Percentiles rank a stretch among this genome's conserved stretches.
Conservation (phyloP, 352 stramenopile species). For the Phytophthora vignae region DNA sequence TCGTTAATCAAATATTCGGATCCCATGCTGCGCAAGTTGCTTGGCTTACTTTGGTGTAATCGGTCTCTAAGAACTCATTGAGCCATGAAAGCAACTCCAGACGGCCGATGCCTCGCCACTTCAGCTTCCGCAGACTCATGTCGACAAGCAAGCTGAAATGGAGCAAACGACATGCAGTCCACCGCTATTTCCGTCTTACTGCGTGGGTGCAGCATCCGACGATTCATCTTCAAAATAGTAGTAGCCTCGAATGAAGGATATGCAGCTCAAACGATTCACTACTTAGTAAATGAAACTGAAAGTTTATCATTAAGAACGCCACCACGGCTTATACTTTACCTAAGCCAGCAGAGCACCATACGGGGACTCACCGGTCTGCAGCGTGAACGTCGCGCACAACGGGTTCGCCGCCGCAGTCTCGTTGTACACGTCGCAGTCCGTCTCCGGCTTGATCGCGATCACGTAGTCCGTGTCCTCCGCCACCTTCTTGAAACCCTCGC, state of each 20-base stretch:
- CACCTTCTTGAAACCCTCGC: background rate
- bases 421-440: slow-evolving; percentile 4
- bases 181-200: slow-evolving; percentile 9
- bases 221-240: background rate
- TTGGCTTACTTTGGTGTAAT: slow-evolving; percentile 74
- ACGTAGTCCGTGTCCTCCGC: slow-evolving; percentile 3
- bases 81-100: slow-evolving; percentile 83
- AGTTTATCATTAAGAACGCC: background rate
- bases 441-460: slow-evolving; percentile 2
- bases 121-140: slow-evolving; percentile 84
- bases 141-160: background rate
- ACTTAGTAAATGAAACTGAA: background rate
- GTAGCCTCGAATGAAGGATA: no score
- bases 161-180: background rate
- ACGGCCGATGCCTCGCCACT: slow-evolving; percentile 75
- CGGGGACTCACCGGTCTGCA: background rate
- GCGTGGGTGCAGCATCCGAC: no score
- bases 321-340: slow-evolving; percentile 10
- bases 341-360: slow-evolving; percentile 26
- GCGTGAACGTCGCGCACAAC: slow-evolving; percentile 3
- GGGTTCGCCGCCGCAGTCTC: background rate
- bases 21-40: no score
- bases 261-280: no score
- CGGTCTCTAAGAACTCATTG: slow-evolving; percentile 83
- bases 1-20: background rate